These are phyloP conservation scores for Typha latifolia DNA, from an alignment of 176 grass and related monocot species.

Conservation along the genomic window DNA sequence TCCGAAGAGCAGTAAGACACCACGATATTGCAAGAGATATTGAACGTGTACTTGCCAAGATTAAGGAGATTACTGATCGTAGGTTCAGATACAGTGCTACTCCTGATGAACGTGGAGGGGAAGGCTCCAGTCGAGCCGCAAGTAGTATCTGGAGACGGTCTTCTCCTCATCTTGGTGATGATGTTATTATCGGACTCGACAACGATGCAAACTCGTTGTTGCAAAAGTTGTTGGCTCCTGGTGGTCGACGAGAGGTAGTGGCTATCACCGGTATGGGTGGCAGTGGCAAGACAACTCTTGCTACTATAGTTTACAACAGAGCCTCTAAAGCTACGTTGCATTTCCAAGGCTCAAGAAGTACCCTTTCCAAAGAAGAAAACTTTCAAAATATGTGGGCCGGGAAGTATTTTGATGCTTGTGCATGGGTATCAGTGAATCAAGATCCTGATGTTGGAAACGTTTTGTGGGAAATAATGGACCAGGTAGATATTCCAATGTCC, in stretches of 20 bases:
- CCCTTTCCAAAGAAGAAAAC: background rate
- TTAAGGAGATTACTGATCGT: background rate
- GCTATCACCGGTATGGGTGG: constrained; percentile 2
- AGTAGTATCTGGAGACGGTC: background rate
- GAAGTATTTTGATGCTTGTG: background rate
- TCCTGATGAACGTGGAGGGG: background rate
- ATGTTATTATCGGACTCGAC: background rate
- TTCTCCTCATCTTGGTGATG: background rate
- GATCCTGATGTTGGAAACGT: background rate
- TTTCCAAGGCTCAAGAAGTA: background rate
- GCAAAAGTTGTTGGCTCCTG: background rate
- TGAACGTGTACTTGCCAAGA: background rate
- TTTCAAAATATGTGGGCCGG: background rate
- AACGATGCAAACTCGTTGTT: background rate
- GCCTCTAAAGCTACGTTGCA: background rate
- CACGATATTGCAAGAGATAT: background rate
- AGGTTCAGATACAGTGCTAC: background rate
- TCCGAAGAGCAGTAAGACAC: background rate
- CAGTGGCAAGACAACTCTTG: background rate
- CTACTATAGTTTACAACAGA: background rate
- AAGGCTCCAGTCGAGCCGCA: too few relatives aligned
- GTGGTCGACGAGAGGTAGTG: background rate
- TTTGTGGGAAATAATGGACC: background rate
- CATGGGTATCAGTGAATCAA: background rate
- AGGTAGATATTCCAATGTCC: background rate